Evolutionary conservation across 192 early-diverging fungal species (phyloP).

Genomic region (Irineochytrium annulatum): DNA sequence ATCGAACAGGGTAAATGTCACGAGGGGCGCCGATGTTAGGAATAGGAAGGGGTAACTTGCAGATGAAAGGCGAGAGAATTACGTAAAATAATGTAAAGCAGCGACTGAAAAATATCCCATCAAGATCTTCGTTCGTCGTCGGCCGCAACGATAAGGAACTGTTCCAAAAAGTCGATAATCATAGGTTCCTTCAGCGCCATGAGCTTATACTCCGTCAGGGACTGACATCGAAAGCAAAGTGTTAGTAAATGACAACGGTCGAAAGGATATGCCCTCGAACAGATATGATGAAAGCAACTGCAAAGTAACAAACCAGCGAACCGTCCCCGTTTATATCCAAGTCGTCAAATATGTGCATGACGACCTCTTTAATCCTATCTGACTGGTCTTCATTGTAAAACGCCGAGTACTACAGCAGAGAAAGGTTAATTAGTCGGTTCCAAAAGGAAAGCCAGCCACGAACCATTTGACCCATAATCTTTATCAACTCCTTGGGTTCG

Average conservation of each 20-base stretch:
- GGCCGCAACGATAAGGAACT: constrained; percentile 53
- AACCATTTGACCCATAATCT: constrained; percentile 74
- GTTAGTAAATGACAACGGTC: neutral
- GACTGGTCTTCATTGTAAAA: constrained; percentile 67
- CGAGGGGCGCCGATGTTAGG: no score
- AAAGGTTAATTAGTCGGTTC: neutral
- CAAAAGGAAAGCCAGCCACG: neutral
- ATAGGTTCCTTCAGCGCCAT: constrained; percentile 76
- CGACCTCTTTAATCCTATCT: constrained; percentile 56
- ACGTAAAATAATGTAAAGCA: no score
- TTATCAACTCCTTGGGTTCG: constrained; percentile 65
- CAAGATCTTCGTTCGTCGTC: neutral
- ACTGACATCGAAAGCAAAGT: constrained; percentile 28
- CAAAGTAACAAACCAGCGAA: constrained; percentile 50
- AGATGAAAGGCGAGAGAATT: no score
- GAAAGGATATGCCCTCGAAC: neutral
- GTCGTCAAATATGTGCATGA: constrained; percentile 72
- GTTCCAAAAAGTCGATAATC: constrained; percentile 71
- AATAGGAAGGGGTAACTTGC: no score
- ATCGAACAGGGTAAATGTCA: no score
- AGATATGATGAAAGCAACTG: neutral
- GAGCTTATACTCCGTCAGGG: constrained; percentile 70
- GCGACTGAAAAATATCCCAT: no score
- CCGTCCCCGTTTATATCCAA: constrained; percentile 77
- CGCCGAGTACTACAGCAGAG: constrained; percentile 38